Conservation (phyloP, 306 rosid genomes). For the Sindora glabra region DNA sequence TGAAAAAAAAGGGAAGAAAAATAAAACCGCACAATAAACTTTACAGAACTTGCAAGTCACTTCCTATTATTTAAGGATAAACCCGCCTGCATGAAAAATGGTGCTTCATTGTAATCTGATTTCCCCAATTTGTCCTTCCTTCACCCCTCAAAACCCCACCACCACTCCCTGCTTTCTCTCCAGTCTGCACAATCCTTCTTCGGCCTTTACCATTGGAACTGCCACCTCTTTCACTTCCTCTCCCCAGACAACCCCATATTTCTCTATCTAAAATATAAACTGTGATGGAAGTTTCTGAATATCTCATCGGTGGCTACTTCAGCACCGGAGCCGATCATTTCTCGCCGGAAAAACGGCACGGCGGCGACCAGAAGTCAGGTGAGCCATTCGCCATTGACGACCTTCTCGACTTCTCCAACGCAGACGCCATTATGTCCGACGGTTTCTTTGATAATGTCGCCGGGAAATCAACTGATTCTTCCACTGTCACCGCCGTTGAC, state of each 20-base stretch:
- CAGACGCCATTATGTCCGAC: constrained; percentile 55
- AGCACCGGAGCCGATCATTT: constrained; percentile 35
- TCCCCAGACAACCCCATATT: not conserved
- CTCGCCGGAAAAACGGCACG: constrained; percentile 38
- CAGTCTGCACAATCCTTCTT: too few species aligned
- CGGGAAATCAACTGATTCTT: constrained; percentile 55
- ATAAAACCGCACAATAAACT: constrained; percentile 28
- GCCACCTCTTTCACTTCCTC: not conserved
- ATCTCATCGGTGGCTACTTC: constrained; percentile 52
- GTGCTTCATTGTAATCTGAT: constrained; percentile 41
- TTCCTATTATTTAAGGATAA: constrained; percentile 38
- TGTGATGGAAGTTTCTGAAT: constrained; percentile 74
- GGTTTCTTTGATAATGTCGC: constrained; percentile 61
- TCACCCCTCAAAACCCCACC: constrained; percentile 81
- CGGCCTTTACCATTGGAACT: too few species aligned
- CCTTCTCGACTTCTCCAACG: constrained; percentile 80
- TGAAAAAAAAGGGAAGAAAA: too few species aligned
- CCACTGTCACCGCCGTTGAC: constrained; percentile 60
- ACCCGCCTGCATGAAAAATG: constrained; percentile 42
- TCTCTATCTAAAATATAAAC: not conserved
- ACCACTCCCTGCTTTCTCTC: constrained; percentile 17
- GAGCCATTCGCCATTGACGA: constrained; percentile 80
- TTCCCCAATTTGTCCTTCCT: constrained; percentile 38
- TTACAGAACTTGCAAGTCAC: constrained; percentile 79
- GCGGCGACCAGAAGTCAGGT: constrained; percentile 36